A percentile compares a stretch with the other conserved stretches of the same genome.
Evolutionary conservation across 257 asterid species (phyloP).

Genomic region (Solanum microdontum): DNA sequence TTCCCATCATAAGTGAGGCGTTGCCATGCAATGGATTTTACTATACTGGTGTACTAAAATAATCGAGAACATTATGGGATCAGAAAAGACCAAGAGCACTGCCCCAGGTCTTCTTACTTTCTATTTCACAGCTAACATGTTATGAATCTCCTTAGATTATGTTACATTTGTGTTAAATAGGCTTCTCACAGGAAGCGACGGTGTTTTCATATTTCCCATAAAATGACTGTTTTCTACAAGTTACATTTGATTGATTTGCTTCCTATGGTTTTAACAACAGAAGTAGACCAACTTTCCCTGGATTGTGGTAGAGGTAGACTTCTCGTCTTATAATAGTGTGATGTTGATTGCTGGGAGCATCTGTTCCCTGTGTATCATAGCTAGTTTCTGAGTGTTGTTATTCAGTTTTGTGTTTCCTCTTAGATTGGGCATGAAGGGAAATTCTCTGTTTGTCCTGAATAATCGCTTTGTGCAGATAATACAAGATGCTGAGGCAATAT

Average conservation of each 20-base stretch:
- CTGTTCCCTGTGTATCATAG: not conserved
- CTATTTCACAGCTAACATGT: not conserved
- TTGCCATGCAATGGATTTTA: not conserved
- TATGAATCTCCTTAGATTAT: not conserved
- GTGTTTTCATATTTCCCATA: not conserved
- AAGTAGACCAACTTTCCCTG: not conserved
- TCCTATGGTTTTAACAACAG: not conserved
- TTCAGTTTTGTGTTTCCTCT: not conserved
- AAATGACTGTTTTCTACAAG: not conserved
- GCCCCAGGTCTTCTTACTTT: not conserved
- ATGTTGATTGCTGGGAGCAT: not conserved
- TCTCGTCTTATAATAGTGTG: not conserved
- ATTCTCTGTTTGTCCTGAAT: conserved; percentile 11
- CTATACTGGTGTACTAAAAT: not conserved
- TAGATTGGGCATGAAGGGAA: not conserved
- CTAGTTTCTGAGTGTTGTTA: not conserved
- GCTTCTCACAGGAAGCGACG: not conserved
- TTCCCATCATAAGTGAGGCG: not conserved
- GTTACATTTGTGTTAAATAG: not conserved
- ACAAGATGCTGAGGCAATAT: conserved; percentile 71
- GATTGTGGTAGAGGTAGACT: not conserved
- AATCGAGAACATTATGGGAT: not conserved
- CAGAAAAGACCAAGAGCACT: not conserved
- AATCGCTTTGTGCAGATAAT: conserved; percentile 38
- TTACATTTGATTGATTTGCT: not conserved